Evolutionary conservation across 129 eudicot genomes (phyloP).

Genomic region (Ambrosia artemisiifolia): DNA sequence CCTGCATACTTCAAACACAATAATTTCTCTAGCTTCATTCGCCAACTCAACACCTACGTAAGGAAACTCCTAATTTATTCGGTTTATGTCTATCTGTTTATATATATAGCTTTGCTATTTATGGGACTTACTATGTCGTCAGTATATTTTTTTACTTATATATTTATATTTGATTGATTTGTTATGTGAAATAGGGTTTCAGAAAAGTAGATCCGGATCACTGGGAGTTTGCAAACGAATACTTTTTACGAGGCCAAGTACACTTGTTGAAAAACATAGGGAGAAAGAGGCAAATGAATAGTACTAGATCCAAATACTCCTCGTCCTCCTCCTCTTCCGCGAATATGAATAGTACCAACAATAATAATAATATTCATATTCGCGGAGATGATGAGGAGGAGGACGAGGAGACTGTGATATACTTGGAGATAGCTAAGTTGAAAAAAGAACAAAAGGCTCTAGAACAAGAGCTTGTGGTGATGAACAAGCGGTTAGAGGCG

Average conservation of each 20-base stretch:
- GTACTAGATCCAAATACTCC: not conserved
- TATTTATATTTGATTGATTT: not conserved
- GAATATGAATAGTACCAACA: no score
- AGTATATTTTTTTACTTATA: no score
- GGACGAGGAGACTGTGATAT: constrained; percentile 42
- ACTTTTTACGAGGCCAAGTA: constrained; percentile 44
- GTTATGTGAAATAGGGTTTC: constrained; percentile 32
- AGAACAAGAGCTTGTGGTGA: constrained; percentile 52
- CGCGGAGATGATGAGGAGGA: constrained; percentile 28
- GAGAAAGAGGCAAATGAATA: constrained; percentile 24
- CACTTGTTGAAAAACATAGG: constrained; percentile 44
- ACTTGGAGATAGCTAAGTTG: constrained; percentile 52
- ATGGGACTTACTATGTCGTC: no score
- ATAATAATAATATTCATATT: not conserved
- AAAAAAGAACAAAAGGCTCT: constrained; percentile 61
- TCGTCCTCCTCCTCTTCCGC: no score
- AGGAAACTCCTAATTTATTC: not conserved
- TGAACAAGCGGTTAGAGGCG: constrained; percentile 67
- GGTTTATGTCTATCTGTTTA: not conserved
- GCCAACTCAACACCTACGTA: constrained; percentile 38
- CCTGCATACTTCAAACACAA: constrained; percentile 36
- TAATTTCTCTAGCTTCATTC: constrained; percentile 35
- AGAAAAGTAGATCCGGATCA: constrained; percentile 46
- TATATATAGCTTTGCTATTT: not conserved
- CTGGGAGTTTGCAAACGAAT: constrained; percentile 52